These are phyloP conservation scores for Leccinum fibrillosum DNA, from an alignment of 768 basidiomycete species.

Conservation along the genomic window DNA sequence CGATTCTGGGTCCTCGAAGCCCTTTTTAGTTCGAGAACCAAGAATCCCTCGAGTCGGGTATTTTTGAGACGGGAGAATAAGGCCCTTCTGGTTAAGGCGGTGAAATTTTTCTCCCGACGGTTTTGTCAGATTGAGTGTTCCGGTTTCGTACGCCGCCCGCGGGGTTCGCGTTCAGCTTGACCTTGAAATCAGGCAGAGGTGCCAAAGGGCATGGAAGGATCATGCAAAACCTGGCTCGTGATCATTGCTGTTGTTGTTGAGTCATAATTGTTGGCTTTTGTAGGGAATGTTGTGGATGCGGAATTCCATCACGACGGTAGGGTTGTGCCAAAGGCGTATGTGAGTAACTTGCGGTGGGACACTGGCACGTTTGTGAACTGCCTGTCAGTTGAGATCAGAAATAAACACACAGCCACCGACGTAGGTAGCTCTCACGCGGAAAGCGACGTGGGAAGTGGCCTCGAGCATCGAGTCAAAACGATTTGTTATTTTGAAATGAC, in stretches of 20 bases:
- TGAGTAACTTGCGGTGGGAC: no score
- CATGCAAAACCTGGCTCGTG: constrained; percentile 49
- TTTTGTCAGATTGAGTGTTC: constrained; percentile 30
- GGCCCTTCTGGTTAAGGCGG: constrained; percentile 35
- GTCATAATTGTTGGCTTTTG: constrained; percentile 47
- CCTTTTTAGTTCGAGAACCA: constrained; percentile 43
- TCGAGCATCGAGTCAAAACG: neutral
- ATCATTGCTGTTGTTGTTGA: constrained; percentile 47
- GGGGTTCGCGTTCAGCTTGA: constrained; percentile 47
- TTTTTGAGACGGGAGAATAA: neutral
- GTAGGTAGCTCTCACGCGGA: neutral
- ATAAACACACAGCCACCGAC: neutral
- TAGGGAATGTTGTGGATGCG: constrained; percentile 31
- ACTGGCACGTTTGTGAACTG: no score
- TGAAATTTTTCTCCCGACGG: constrained; percentile 45
- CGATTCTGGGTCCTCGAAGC: constrained; percentile 53
- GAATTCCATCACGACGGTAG: constrained; percentile 34
- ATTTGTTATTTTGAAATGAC: neutral
- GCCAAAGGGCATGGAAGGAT: constrained; percentile 26
- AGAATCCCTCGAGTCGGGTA: neutral
- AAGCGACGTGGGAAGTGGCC: neutral
- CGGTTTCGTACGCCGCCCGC: constrained; percentile 48
- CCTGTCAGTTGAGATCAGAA: neutral
- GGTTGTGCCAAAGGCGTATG: no score
- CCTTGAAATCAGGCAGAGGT: constrained; percentile 55